These are phyloP conservation scores for Chaetomiaceae sp. DNA, from an alignment of 2,329 filamentous ascomycete genomes.

Conservation along the genomic window DNA sequence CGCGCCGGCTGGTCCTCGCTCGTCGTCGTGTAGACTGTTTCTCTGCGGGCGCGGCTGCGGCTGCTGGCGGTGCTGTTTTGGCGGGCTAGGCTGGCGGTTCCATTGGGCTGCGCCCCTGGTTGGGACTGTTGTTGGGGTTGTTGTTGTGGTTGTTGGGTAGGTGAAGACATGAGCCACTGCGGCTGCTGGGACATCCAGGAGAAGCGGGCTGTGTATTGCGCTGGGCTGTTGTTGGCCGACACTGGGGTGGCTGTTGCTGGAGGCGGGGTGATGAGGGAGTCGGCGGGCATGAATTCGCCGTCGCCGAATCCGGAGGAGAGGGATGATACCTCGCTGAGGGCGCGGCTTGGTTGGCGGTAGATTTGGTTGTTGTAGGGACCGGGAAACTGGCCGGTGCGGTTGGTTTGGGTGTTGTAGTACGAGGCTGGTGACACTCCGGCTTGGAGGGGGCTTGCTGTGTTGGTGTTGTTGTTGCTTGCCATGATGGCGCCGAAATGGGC, in stretches of 20 bases:
- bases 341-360: conserved; percentile 35
- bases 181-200: conserved; percentile 34
- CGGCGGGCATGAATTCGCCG: conserved; percentile 49
- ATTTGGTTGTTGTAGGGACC: conserved; percentile 35
- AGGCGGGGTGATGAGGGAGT: conserved; percentile 23
- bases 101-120: no score
- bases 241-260: conserved; percentile 19
- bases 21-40: conserved; percentile 49
- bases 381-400: conserved; percentile 34
- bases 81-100: background rate
- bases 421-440: conserved; percentile 33
- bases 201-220: conserved; percentile 25
- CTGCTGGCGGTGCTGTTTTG: background rate
- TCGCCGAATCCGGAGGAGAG: conserved; percentile 62
- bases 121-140: no score
- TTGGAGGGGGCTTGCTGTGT: conserved; percentile 29
- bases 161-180: no score
- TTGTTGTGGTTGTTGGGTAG: no score
- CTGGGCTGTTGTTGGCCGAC: conserved; percentile 16
- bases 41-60: conserved; percentile 33
- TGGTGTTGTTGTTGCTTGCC: conserved; percentile 15
- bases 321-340: conserved; percentile 50
- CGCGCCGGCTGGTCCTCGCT: conserved; percentile 51
- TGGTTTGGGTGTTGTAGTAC: conserved; percentile 38
- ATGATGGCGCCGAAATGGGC: conserved; percentile 25